A percentile compares a stretch with the other conserved stretches of the same genome.
These are phyloP conservation scores for Nannochloris sp. DNA, from an alignment of 139 green algal species.

Conservation along the genomic window DNA sequence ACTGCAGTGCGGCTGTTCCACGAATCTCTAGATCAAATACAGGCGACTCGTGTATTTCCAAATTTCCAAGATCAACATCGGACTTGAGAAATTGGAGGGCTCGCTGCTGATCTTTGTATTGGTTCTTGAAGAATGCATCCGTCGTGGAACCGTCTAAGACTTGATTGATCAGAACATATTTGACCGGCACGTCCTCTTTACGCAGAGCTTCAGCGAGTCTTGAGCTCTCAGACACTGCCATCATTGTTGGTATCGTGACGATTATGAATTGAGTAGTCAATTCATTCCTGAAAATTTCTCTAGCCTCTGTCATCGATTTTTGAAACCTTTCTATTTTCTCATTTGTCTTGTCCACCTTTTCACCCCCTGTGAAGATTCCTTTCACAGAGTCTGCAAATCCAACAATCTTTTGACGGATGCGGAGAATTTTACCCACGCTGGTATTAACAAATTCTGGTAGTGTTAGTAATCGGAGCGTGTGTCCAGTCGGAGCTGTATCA, in stretches of 20 bases:
- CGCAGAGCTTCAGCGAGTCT: conserved; percentile 54
- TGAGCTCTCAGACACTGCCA: conserved; percentile 82
- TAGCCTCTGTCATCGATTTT: conserved; percentile 77
- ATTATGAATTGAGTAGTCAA: conserved; percentile 89
- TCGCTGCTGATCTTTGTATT: conserved; percentile 72
- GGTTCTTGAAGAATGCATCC: conserved; percentile 44
- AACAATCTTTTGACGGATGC: conserved; percentile 74
- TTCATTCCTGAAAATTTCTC: conserved; percentile 77
- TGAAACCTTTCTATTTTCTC: conserved; percentile 64
- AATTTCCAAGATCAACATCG: conserved; percentile 53
- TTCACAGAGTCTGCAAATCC: conserved; percentile 59
- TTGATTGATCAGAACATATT: conserved; percentile 89
- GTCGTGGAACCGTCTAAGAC: conserved; percentile 43
- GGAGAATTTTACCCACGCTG: conserved; percentile 66
- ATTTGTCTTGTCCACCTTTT: conserved; percentile 29
- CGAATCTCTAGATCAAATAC: conserved; percentile 94
- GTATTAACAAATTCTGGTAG: conserved; percentile 94
- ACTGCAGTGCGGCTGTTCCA: conserved; percentile 82
- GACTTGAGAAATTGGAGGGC: conserved; percentile 61
- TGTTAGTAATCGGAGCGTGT: conserved; percentile 92
- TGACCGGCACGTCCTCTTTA: conserved; percentile 70
- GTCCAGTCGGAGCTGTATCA: conserved; percentile 95
- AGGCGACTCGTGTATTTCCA: conserved; percentile 66
- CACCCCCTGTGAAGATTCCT: conserved; percentile 63
- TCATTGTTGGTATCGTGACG: conserved; percentile 95